Evolutionary conservation across 768 basidiomycete species (phyloP).

Genomic region (Mycena polygramma): DNA sequence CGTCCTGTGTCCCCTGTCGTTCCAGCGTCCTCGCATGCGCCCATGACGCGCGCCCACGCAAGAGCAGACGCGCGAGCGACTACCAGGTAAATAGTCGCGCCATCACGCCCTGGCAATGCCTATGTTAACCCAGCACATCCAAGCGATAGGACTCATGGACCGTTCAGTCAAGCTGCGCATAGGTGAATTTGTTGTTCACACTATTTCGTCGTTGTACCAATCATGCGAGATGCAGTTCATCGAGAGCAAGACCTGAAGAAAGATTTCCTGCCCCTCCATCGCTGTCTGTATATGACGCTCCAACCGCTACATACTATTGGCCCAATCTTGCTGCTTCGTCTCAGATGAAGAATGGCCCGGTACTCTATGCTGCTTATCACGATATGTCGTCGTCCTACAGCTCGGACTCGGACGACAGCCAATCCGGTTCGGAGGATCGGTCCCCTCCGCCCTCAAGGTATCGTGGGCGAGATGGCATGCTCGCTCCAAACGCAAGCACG

Average conservation of each 20-base stretch:
- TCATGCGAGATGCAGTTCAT: neutral
- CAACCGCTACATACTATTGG: constrained; percentile 63
- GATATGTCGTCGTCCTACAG: constrained; percentile 37
- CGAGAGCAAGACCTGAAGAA: constrained; percentile 3
- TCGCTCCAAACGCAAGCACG: neutral
- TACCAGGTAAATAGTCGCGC: constrained; percentile 4
- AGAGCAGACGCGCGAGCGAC: constrained; percentile 19
- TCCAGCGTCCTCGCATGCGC: neutral
- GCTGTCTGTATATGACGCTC: constrained; percentile 57
- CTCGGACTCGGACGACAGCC: constrained; percentile 43
- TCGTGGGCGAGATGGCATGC: constrained; percentile 1
- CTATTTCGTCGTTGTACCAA: neutral
- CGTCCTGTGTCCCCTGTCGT: constrained; percentile 7
- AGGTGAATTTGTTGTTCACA: neutral
- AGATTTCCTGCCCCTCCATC: constrained; percentile 36
- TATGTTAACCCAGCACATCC: neutral
- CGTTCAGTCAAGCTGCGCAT: neutral
- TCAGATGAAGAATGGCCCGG: constrained; percentile 55
- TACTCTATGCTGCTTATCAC: constrained; percentile 49
- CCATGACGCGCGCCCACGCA: constrained; percentile 14
- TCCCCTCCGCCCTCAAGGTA: constrained; percentile 5
- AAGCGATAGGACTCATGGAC: constrained; percentile 5
- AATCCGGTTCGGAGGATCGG: constrained; percentile 21
- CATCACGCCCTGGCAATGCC: neutral
- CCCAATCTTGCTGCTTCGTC: constrained; percentile 60